Conservation (phyloP, 1,139 yeast species). For the Diutina siamensis region DNA sequence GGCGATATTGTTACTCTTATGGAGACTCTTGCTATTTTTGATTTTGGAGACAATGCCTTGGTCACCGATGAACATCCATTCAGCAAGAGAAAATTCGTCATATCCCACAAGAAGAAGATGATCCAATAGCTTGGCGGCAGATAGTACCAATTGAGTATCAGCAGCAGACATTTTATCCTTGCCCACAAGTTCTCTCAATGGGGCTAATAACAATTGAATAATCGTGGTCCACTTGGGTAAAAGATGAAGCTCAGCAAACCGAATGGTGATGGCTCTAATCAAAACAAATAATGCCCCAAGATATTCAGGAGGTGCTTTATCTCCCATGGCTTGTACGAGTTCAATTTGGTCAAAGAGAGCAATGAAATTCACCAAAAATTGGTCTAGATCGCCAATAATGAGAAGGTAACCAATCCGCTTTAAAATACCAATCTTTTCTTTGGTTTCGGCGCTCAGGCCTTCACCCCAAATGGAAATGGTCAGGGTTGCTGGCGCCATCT, state of each 20-base stretch:
- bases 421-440: not conserved
- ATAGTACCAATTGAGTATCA: constrained; percentile 34
- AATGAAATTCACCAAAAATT: not conserved
- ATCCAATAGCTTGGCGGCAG: constrained; percentile 71
- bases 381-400: not conserved
- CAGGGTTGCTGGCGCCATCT: constrained; percentile 4
- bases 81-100: constrained; percentile 72
- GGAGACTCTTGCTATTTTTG: not conserved
- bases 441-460: constrained; percentile 4
- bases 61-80: constrained; percentile 76
- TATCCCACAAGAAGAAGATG: constrained; percentile 50
- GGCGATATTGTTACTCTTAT: not conserved
- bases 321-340: not conserved
- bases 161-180: constrained; percentile 24
- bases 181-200: constrained; percentile 25
- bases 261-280: constrained; percentile 51
- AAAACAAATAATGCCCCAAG: constrained; percentile 20
- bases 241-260: constrained; percentile 53
- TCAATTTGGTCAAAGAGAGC: not conserved
- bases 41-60: constrained; percentile 43
- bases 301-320: not conserved
- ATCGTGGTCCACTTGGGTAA: constrained; percentile 63
- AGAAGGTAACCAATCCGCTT: not conserved
- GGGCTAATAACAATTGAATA: constrained; percentile 44
- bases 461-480: constrained; percentile 2